Evolutionary conservation across 1,284 basidiomycete genomes (phyloP).

Genomic region (Neolentinus lepideus): DNA sequence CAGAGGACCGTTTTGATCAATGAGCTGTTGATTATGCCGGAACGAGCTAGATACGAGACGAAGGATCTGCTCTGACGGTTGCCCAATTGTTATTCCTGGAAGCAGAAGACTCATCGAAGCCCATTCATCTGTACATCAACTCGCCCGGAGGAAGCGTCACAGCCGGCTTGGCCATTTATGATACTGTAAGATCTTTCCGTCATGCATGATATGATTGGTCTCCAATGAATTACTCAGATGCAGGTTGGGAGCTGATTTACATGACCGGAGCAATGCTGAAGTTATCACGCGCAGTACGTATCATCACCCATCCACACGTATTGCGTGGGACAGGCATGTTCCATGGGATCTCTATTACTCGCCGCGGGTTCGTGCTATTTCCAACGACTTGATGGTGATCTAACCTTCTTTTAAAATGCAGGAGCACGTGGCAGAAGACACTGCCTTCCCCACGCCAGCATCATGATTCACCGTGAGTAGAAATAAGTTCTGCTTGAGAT

Average conservation of each 20-base stretch:
- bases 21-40: constrained; percentile 6
- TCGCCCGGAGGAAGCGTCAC: constrained; percentile 93
- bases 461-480: constrained; percentile 83
- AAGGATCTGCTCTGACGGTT: constrained; percentile 77
- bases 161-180: constrained; percentile 90
- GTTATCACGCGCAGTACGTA: constrained; percentile 57
- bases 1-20: background rate
- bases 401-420: constrained; percentile 14
- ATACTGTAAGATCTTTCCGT: constrained; percentile 56
- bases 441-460: constrained; percentile 84
- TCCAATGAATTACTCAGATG: constrained; percentile 45
- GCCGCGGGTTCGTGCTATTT: constrained; percentile 53
- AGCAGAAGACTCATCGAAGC: constrained; percentile 87
- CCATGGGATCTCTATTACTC: constrained; percentile 88
- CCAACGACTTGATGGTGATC: constrained; percentile 6
- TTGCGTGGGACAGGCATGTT: constrained; percentile 87
- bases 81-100: constrained; percentile 91
- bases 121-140: constrained; percentile 92
- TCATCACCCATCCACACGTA: constrained; percentile 92
- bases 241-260: constrained; percentile 40
- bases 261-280: constrained; percentile 5
- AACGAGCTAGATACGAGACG: constrained; percentile 67
- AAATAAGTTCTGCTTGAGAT: background rate
- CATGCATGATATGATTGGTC: background rate
- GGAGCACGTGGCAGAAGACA: constrained; percentile 83